These are phyloP conservation scores for Exsudoporus floridanus DNA, from an alignment of 1,284 basidiomycete genomes.

Conservation along the genomic window DNA sequence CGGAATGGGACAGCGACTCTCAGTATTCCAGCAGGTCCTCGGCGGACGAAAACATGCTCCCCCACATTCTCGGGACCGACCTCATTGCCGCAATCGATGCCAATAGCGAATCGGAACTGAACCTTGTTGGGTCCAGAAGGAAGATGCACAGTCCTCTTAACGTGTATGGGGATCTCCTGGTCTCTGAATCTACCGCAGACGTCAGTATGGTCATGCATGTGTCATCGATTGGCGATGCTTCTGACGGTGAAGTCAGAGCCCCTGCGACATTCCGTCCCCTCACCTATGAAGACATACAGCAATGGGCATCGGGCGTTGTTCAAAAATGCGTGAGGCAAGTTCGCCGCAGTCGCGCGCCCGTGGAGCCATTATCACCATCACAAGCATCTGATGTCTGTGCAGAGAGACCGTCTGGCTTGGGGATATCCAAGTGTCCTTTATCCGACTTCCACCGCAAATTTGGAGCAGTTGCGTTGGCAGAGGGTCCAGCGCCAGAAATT, in stretches of 20 bases:
- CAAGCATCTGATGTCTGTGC: constrained; percentile 32
- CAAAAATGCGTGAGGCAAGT: constrained; percentile 27
- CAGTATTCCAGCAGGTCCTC: constrained; percentile 24
- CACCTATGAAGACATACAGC: constrained; percentile 27
- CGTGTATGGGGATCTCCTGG: constrained; percentile 10
- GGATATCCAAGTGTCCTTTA: constrained; percentile 44
- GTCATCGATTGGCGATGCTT: constrained; percentile 15
- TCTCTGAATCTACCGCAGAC: constrained; percentile 22
- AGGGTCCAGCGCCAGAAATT: not conserved
- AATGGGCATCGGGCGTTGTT: constrained; percentile 28
- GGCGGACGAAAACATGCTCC: constrained; percentile 21
- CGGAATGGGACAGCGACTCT: constrained; percentile 21
- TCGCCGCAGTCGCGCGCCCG: constrained; percentile 7
- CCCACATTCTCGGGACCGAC: constrained; percentile 29
- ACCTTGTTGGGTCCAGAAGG: constrained; percentile 9
- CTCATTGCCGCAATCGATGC: constrained; percentile 31
- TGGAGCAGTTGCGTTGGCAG: not conserved
- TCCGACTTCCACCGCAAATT: constrained; percentile 34
- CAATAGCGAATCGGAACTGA: constrained; percentile 29
- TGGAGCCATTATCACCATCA: constrained; percentile 26
- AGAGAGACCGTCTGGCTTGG: constrained; percentile 26
- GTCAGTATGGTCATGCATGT: constrained; percentile 27
- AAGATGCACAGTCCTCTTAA: not conserved
- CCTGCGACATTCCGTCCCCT: constrained; percentile 16
- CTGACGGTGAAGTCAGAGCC: constrained; percentile 8